A percentile compares a stretch with the other conserved stretches of the same genome.
Evolutionary conservation across 1,284 basidiomycete genomes (phyloP).

Genomic region (Schizophyllum amplum): DNA sequence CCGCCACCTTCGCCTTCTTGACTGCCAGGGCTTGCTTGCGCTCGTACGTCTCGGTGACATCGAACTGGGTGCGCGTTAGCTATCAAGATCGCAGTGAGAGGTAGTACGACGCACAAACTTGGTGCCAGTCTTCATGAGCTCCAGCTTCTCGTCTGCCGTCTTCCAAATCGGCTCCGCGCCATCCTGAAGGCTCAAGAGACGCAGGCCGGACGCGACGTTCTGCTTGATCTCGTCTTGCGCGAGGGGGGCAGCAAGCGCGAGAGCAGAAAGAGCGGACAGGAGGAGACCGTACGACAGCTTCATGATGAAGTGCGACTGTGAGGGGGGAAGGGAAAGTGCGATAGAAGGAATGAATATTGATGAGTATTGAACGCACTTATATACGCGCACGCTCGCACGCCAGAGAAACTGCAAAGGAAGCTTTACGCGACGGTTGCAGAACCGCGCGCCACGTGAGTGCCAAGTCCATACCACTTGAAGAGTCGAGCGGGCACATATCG

Average conservation of each 20-base stretch:
- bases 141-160: conserved; percentile 34
- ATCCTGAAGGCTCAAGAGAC: conserved; percentile 40
- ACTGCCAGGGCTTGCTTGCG: conserved; percentile 24
- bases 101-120: conserved; percentile 22
- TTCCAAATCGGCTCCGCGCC: conserved; percentile 26
- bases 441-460: neutral
- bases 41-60: conserved; percentile 50
- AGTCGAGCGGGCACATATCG: neutral
- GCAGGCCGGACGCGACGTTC: conserved; percentile 30
- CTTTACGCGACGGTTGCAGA: neutral
- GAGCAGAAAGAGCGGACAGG: neutral
- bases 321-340: no score
- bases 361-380: neutral
- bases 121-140: conserved; percentile 26
- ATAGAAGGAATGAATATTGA: no score
- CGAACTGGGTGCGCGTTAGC: conserved; percentile 23
- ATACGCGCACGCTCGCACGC: neutral
- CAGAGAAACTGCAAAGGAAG: neutral
- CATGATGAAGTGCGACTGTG: neutral
- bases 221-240: conserved; percentile 24
- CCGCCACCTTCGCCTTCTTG: conserved; percentile 10
- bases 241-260: conserved; percentile 20
- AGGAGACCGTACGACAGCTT: neutral
- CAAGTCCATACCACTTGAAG: neutral
- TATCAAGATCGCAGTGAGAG: conserved; percentile 16